A percentile compares a stretch with the other conserved stretches of the same genome.
Evolutionary conservation across 768 basidiomycete genomes (phyloP).

Genomic region (Tylopilus rubrobrunneus): DNA sequence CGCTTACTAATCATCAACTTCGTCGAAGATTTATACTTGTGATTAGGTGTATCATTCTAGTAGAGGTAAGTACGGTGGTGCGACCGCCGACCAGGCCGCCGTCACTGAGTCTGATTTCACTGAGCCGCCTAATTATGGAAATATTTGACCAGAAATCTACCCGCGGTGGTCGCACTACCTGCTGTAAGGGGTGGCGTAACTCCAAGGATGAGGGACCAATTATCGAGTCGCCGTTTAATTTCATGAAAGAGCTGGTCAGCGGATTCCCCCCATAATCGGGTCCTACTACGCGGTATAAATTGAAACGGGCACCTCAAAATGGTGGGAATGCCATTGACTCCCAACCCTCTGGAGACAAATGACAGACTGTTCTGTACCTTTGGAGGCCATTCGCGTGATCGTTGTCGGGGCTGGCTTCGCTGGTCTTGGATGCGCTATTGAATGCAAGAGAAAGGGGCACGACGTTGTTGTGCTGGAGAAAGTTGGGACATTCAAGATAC

Average conservation of each 20-base stretch:
- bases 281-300: background rate
- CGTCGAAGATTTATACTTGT: too few relatives aligned
- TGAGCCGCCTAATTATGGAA: background rate
- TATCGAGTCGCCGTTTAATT: background rate
- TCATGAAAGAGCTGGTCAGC: background rate
- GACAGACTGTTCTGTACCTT: background rate
- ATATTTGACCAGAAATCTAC: background rate
- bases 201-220: background rate
- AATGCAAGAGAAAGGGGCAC: slow-evolving; percentile 24
- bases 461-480: slow-evolving; percentile 28
- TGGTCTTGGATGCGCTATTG: slow-evolving; percentile 29
- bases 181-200: background rate
- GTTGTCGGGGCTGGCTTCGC: slow-evolving; percentile 28
- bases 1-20: background rate
- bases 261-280: background rate
- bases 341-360: background rate
- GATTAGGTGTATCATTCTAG: too few relatives aligned
- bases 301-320: background rate
- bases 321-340: background rate
- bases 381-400: background rate
- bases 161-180: background rate
- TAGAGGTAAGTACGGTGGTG: too few relatives aligned
- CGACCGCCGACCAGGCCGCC: background rate
- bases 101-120: background rate
- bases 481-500: slow-evolving; percentile 7